phyloP scores from a whole-genome alignment of 495 filamentous ascomycete genomes.

The Lineolata rhizophorae region DNA sequence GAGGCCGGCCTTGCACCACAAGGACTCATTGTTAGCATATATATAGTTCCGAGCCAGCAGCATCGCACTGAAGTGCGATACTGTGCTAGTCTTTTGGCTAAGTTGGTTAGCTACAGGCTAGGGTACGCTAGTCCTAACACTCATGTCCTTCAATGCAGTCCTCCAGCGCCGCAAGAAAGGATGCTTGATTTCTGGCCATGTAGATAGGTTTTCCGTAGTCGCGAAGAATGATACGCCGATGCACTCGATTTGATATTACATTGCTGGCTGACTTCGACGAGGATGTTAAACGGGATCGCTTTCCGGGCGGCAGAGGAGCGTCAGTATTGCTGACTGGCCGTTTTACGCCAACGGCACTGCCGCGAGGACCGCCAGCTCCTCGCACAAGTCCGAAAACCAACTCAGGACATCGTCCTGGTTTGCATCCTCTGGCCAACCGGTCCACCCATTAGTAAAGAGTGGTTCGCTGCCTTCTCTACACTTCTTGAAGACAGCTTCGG shows the following conservation, averaged over 20 bases:
- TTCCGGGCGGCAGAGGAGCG: constrained; percentile 15
- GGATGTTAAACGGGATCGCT: constrained; percentile 18
- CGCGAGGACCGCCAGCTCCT: constrained; percentile 16
- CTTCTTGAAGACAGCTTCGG: constrained; percentile 18
- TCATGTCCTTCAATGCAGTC: constrained; percentile 14
- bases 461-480: constrained; percentile 15
- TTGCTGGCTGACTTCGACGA: constrained; percentile 10
- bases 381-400: constrained; percentile 18
- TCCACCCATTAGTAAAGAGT: constrained; percentile 7
- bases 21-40: no score
- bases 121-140: constrained; percentile 13
- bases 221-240: constrained; percentile 21
- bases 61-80: no score
- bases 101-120: no score
- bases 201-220: constrained; percentile 23
- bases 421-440: constrained; percentile 3
- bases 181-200: constrained; percentile 17
- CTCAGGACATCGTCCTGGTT: constrained; percentile 6
- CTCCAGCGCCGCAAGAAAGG: constrained; percentile 19
- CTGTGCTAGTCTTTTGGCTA: no score
- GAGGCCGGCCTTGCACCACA: constrained; percentile 13
- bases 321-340: constrained; percentile 16
- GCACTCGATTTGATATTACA: constrained; percentile 17
- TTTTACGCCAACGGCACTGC: constrained; percentile 13
- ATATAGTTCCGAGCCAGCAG: no score